Base-by-base conservation (phyloP, 2,329 filamentous ascomycete genomes). In the Botryotinia calthae region DNA sequence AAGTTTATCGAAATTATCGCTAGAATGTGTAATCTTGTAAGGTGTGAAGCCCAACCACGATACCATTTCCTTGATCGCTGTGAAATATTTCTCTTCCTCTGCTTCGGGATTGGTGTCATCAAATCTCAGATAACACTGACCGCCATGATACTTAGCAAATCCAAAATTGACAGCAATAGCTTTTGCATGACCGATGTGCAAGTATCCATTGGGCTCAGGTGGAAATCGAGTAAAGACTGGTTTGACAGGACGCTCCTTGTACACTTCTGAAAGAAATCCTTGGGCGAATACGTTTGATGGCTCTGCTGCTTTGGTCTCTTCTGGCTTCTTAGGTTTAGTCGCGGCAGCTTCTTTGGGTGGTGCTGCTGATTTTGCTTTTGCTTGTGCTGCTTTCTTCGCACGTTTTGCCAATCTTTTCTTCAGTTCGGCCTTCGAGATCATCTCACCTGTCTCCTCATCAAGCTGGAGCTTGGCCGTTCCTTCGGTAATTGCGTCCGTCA, bases 111-210 rank as follows among this genome's bases (percentile, higher is more conserved):
- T 98, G 22, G 96, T 98, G 79, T 98, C 96, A 81, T 98, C 96
- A 82, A 93, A 97, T 78, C 95, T 88, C 75, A 94, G 83, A 79
- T 91, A 91, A 82, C 89, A 92, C 40, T 79, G 74, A 76, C 95
- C 95, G 51, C 91, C 92, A 81, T 97, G 93, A 80, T 91, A 90
- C 79, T 88, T 89, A 22, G 96, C 95, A 81, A 98, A 98, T 10
- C 95, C 95, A 83, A 98, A 98, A 83, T 98, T 98, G 82, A 98
- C 90, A 0, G 94, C 92, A 81, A 98, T 98, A 34, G 96, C 95
- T 84, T 98, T 98, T 76, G 92, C 93, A 81, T 98, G 96, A 31
- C 95, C 95, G 77, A 98, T 92, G 81, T 98, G 95, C 16, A 98
- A 87, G 81, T 92, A 98, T 71, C 95, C 96, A 82, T 98, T 98